phyloP scores from a whole-genome alignment of 257 asterid genomes.

The Lycium barbarum region DNA sequence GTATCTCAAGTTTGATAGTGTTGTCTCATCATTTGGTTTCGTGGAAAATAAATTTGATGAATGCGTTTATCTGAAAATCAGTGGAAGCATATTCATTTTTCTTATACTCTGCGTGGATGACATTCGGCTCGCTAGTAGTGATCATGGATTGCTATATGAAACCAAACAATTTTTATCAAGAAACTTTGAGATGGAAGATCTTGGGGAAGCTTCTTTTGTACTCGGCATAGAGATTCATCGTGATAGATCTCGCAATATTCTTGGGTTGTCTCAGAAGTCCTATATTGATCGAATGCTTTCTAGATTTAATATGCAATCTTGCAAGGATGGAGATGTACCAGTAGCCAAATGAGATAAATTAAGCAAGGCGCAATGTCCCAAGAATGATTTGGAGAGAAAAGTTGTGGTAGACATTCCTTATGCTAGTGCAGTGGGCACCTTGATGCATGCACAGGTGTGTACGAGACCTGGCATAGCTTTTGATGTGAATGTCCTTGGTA shows the following conservation, averaged over 20 bases:
- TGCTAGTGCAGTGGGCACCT: constrained; percentile 1
- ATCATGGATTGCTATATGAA: too few species aligned
- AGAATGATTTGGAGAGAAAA: neutral
- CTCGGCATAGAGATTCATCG: neutral
- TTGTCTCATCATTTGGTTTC: too few species aligned
- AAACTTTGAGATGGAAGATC: neutral
- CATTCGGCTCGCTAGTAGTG: too few species aligned
- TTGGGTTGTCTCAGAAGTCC: neutral
- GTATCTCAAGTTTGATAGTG: too few species aligned
- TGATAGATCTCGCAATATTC: neutral
- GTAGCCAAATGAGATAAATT: neutral
- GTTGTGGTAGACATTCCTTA: neutral
- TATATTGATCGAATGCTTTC: neutral
- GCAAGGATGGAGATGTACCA: neutral
- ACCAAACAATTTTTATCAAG: neutral
- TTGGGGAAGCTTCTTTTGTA: neutral
- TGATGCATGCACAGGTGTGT: constrained; percentile 1
- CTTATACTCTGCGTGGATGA: too few species aligned
- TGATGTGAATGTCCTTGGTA: neutral
- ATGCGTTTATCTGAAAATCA: too few species aligned
- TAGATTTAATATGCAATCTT: neutral
- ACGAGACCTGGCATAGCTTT: neutral
- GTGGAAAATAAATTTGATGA: too few species aligned
- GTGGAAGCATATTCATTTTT: too few species aligned
- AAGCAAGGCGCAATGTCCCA: neutral